Base-by-base conservation (phyloP, 164 flowering plant species). In the Annona squamosa region DNA sequence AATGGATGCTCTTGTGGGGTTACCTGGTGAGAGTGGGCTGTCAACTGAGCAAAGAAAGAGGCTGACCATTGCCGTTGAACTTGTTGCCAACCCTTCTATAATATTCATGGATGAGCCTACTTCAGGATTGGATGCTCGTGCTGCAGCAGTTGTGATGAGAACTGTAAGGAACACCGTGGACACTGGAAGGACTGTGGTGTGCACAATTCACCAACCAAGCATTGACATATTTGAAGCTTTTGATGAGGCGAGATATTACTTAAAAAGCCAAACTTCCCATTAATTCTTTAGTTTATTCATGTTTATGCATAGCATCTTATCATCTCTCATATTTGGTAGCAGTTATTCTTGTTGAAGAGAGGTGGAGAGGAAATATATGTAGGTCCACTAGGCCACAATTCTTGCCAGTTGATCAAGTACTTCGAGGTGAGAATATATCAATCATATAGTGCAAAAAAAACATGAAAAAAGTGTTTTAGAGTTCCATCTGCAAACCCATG, bases 161-260 rank as follows among this genome's bases (percentile, higher is more conserved):
- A 77, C 89, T 1, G 86, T 86, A 18, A 81, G 87, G 72, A 86
- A 86, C 75, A 84, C 86, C 2, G 89, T 84, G 66, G 81, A 84
- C 71, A 86, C 89, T 0, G 87, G 89, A 45, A 76, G 89, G 74
- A 86, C 87, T 4, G 87, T 86, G 17, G 89, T 86, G 44, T 86
- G 89, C 86, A 86, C 89, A 67, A 86, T 86, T 47, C 89, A 87
- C 79, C 87, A 87, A 75, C 90, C 90, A n/a, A 87, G 90, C 74
- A 87, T 87, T 63, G 87, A 86, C 74, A 85, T 87, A 63, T 87
- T 87, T 69, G 90, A 87, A 65, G 77, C 90, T 1, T 87, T 87
- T 61, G 90, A 87, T 71, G 90, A 87, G 87, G 87, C 84, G 52
- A 74, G 65, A 52, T 44, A 48, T 2, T 47, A 46, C 45, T 12